Conservation (phyloP, 1,284 basidiomycete genomes). For the Apiotrichum porosum region DNA sequence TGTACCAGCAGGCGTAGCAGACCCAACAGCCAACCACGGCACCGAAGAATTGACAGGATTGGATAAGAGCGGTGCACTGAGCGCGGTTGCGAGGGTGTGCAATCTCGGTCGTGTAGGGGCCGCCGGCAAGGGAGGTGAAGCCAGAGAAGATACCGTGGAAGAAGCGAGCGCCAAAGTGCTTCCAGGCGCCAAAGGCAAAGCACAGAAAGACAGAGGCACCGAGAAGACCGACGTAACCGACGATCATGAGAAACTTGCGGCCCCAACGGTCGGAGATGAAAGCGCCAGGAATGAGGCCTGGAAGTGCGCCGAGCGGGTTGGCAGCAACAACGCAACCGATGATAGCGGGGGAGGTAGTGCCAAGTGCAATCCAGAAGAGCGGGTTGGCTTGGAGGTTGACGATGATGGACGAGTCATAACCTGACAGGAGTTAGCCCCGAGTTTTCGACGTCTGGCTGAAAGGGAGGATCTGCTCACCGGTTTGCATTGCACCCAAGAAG, state of each 20-base stretch:
- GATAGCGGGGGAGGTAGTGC: conserved; percentile 3
- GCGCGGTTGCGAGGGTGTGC: conserved; percentile 27
- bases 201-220: conserved; percentile 26
- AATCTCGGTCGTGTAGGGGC: conserved; percentile 19
- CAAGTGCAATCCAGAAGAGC: conserved; percentile 10
- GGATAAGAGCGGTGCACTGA: conserved; percentile 32
- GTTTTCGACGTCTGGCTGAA: neutral
- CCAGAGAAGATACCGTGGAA: conserved; percentile 22
- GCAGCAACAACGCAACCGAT: conserved; percentile 16
- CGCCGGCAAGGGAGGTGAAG: conserved; percentile 9
- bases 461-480: no score
- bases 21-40: conserved; percentile 40
- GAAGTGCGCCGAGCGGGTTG: conserved; percentile 17
- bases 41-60: conserved; percentile 40
- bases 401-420: conserved; percentile 28
- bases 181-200: conserved; percentile 19
- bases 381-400: conserved; percentile 18
- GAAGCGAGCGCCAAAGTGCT: conserved; percentile 23
- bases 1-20: conserved; percentile 27
- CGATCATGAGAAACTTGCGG: conserved; percentile 22
- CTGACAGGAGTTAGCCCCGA: no score
- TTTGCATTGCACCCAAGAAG: conserved; percentile 24
- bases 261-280: conserved; percentile 21
- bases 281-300: conserved; percentile 13
- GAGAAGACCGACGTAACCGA: no score